Conservation (phyloP, 176 grass and related monocot genomes). For the Pharus latifolius region DNA sequence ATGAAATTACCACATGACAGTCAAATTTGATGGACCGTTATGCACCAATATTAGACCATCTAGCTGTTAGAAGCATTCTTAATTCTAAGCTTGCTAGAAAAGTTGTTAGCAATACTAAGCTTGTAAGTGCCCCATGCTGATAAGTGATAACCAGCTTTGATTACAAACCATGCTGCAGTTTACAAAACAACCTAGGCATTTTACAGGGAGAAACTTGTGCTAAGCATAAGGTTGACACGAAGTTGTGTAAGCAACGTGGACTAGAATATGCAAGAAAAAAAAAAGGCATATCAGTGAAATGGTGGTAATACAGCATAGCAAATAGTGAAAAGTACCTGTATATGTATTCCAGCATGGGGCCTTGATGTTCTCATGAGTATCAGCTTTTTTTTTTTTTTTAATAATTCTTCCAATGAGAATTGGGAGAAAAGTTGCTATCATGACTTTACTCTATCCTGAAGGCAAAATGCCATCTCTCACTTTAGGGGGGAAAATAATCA, state of each 20-base stretch:
- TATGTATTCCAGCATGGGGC: constrained; percentile 5
- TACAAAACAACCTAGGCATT: no score
- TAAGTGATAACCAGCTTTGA: no score
- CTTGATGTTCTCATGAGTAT: constrained; percentile 20
- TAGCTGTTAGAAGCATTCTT: no score
- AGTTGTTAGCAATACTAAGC: no score
- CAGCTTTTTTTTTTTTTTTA: constrained; percentile 11
- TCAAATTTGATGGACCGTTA: no score
- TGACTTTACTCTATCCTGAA: constrained; percentile 5
- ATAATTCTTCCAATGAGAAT: constrained; percentile 16
- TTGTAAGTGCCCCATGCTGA: no score
- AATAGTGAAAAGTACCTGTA: neutral
- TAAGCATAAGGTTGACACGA: neutral
- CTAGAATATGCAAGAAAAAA: neutral
- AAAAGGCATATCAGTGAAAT: neutral
- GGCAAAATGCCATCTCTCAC: constrained; percentile 27
- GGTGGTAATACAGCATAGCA: neutral
- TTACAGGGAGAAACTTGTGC: neutral
- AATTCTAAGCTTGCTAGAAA: no score
- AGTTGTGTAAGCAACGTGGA: neutral
- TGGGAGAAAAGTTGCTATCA: neutral
- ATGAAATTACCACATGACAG: neutral
- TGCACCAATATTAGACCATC: no score
- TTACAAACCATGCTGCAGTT: no score
- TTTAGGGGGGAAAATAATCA: constrained; percentile 9